Percentiles rank a stretch among this genome's conserved stretches.
Conservation (phyloP, 345 rosid species). For the Gossypium sturtianum region DNA sequence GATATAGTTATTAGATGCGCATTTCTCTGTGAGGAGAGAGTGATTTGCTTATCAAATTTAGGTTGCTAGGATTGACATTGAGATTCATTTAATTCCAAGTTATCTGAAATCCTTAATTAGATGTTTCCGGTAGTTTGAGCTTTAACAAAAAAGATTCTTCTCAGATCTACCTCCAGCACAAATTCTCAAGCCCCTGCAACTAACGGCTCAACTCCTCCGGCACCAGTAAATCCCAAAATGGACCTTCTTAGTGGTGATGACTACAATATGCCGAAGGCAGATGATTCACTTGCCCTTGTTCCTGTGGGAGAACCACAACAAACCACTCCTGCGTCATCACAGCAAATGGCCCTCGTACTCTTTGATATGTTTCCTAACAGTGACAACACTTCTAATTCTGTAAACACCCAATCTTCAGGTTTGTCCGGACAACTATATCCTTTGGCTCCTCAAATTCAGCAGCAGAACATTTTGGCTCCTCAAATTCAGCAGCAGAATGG, state of each 20-base stretch:
- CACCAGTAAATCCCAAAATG: conserved; percentile 54
- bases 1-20: not conserved
- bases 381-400: conserved; percentile 41
- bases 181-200: conserved; percentile 45
- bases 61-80: conserved; percentile 5
- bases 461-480: conserved; percentile 25
- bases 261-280: conserved; percentile 57
- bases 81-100: not conserved
- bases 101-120: not conserved
- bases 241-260: conserved; percentile 98
- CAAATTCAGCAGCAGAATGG: conserved; percentile 59
- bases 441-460: conserved; percentile 52
- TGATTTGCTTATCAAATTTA: not conserved
- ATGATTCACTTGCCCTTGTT: conserved; percentile 71
- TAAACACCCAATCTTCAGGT: conserved; percentile 40
- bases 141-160: conserved; percentile 11
- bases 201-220: conserved; percentile 48
- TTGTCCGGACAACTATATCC: conserved; percentile 38
- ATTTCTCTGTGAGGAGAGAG: not conserved
- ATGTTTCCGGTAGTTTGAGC: not conserved
- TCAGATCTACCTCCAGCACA: conserved; percentile 58
- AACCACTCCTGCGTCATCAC: conserved; percentile 49
- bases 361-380: conserved; percentile 76
- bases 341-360: conserved; percentile 80
- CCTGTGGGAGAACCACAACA: conserved; percentile 65